Base-by-base conservation (phyloP, 805 yeast genomes). In the Kazachstania martiniae region DNA sequence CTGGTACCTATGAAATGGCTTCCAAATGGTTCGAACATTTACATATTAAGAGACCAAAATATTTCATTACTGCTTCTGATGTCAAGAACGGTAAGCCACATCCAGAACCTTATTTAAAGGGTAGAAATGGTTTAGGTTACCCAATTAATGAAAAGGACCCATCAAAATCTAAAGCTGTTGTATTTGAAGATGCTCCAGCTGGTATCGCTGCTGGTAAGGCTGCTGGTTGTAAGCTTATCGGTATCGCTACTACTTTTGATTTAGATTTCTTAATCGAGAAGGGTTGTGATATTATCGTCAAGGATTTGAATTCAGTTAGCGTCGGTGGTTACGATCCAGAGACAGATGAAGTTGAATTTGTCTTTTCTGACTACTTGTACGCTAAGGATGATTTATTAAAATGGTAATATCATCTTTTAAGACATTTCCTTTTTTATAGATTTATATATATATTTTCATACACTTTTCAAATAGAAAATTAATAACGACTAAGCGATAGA, bases 181-280 rank as follows among this genome's bases (percentile, higher is more conserved):
- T 79, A 27, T 82, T 83, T 51, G 94, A 83, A 62, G 94, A 83
- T 53, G 94, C 94, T 30, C 89, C 87, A 34, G 87, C 91, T 29
- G 94, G 94, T 51, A 73, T 82, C 41, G 62, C 70, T 46, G 86
- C 94, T 21, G 94, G 93, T 50, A 72, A 75, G 51, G 81, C 70
- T 34, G 87, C 91, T 15, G 93, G 89, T 38, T 85, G 91, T 53
- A 66, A 70, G 51, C 77, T 81, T 39, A 74, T 83, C 45, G 94
- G 93, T 51, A 77, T 83, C 56, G 80, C 87, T 43, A 78, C 89
- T 37, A 75, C 91, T 34, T 82, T 80, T 56, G 75, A 69, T 43
- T 68, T 80, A 19, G 76, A 74, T 39, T 68, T 68, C 51, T 79
- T 83, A 36, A 68, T 75, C 59, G 70, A 65, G 32, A 72, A 82